Conservation (phyloP, 768 basidiomycete species). For the button mushroom (Agaricus bisporus) region DNA sequence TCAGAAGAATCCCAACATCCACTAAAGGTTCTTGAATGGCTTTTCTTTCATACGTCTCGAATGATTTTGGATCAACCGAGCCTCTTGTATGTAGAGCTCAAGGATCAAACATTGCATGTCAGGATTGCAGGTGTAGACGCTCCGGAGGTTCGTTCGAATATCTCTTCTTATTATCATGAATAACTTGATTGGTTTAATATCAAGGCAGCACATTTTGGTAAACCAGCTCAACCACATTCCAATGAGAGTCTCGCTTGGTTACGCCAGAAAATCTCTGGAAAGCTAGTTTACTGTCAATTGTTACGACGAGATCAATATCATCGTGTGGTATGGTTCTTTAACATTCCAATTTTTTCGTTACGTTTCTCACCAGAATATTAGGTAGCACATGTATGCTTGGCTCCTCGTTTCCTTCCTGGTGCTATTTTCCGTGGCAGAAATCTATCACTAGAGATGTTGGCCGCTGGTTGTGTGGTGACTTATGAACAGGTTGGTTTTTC, state of each 20-base stretch:
- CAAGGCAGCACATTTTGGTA: conserved; percentile 81
- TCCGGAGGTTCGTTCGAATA: conserved; percentile 58
- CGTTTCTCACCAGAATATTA: conserved; percentile 19
- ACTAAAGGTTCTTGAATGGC: conserved; percentile 41
- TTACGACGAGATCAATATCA: conserved; percentile 77
- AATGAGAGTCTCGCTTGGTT: conserved; percentile 76
- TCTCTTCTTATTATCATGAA: neutral
- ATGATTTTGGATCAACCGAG: neutral
- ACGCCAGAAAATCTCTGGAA: conserved; percentile 46
- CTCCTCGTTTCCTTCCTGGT: conserved; percentile 49
- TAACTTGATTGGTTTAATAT: neutral
- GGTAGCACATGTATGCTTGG: conserved; percentile 61
- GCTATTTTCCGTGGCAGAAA: conserved; percentile 39
- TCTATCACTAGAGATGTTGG: conserved; percentile 70
- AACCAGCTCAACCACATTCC: conserved; percentile 66
- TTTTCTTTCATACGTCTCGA: neutral
- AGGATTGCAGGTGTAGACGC: conserved; percentile 91
- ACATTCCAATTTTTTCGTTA: neutral
- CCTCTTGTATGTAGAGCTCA: conserved; percentile 45
- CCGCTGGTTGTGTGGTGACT: conserved; percentile 66
- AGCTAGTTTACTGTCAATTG: conserved; percentile 64
- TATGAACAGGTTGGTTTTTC: conserved; percentile 51
- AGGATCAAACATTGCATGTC: conserved; percentile 78
- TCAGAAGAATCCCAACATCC: conserved; percentile 54
- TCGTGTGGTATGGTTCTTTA: conserved; percentile 54